These are phyloP conservation scores for Avena eriantha DNA, from an alignment of 176 grass and related monocot genomes.

Conservation along the genomic window DNA sequence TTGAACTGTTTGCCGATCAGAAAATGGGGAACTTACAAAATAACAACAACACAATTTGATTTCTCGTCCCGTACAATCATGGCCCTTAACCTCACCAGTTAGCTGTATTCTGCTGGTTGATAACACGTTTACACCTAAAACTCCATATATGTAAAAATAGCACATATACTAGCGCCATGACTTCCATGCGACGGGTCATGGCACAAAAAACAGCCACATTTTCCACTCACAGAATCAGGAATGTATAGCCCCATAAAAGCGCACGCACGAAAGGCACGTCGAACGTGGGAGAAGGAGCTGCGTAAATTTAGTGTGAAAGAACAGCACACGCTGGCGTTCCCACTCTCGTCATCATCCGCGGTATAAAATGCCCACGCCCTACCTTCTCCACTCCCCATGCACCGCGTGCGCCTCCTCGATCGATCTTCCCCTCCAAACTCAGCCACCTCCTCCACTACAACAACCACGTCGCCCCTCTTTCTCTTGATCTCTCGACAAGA, in stretches of 20 bases:
- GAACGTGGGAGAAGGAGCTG: constrained; percentile 14
- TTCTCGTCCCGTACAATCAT: too few relatives aligned
- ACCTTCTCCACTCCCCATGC: background rate
- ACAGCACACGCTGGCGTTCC: background rate
- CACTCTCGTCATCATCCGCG: background rate
- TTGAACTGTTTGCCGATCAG: too few relatives aligned
- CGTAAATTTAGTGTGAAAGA: constrained; percentile 8
- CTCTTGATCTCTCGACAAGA: background rate
- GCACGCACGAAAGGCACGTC: background rate
- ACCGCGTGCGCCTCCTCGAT: background rate
- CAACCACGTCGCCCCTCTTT: background rate
- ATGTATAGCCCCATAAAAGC: background rate
- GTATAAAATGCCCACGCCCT: constrained; percentile 2
- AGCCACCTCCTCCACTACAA: background rate
- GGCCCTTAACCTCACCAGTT: too few relatives aligned
- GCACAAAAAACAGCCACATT: background rate
- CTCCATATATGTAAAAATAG: background rate
- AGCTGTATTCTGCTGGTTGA: too few relatives aligned
- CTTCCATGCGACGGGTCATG: background rate
- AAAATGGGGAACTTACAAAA: too few relatives aligned
- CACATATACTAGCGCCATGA: background rate
- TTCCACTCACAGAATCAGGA: background rate
- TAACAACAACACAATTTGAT: too few relatives aligned
- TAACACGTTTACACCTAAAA: too few relatives aligned
- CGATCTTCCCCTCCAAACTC: background rate